phyloP scores from a whole-genome alignment of 139 green algal genomes.

The Chlorella sp. region DNA sequence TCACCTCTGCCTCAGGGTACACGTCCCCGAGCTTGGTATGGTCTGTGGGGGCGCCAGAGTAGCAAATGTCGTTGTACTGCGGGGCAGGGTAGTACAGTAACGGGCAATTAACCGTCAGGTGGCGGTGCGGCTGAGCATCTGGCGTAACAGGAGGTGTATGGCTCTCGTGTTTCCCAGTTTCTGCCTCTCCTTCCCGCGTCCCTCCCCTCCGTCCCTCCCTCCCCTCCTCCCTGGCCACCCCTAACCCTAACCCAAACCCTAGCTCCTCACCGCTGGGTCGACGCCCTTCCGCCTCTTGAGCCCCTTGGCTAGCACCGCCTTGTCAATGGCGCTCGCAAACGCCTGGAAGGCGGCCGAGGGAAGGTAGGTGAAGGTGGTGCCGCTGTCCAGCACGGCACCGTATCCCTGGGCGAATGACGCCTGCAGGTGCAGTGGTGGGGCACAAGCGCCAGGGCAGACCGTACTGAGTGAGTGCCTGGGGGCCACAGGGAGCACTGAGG shows the following conservation, averaged over 20 bases:
- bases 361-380: slow-evolving; percentile 95
- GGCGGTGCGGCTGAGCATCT: too few relatives aligned
- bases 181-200: too few relatives aligned
- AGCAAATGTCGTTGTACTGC: slow-evolving; percentile 89
- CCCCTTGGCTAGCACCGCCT: slow-evolving; percentile 18
- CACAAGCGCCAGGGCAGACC: background rate
- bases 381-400: slow-evolving; percentile 87
- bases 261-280: slow-evolving; percentile 40
- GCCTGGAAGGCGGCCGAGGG: slow-evolving; percentile 58
- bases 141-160: too few relatives aligned
- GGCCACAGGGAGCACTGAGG: too few relatives aligned
- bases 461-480: too few relatives aligned
- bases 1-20: slow-evolving; percentile 64
- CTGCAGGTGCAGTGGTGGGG: slow-evolving; percentile 15
- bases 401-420: slow-evolving; percentile 58
- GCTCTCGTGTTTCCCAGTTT: too few relatives aligned
- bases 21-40: slow-evolving; percentile 34
- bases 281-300: slow-evolving; percentile 31
- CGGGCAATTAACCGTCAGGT: too few relatives aligned
- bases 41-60: slow-evolving; percentile 38
- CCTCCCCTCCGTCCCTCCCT: too few relatives aligned
- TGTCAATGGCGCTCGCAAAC: slow-evolving; percentile 36
- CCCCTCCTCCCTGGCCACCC: too few relatives aligned
- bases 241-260: too few relatives aligned
- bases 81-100: background rate